These are phyloP conservation scores for Tolypocladium inflatum DNA, from an alignment of 2,329 filamentous ascomycete species.

Conservation along the genomic window DNA sequence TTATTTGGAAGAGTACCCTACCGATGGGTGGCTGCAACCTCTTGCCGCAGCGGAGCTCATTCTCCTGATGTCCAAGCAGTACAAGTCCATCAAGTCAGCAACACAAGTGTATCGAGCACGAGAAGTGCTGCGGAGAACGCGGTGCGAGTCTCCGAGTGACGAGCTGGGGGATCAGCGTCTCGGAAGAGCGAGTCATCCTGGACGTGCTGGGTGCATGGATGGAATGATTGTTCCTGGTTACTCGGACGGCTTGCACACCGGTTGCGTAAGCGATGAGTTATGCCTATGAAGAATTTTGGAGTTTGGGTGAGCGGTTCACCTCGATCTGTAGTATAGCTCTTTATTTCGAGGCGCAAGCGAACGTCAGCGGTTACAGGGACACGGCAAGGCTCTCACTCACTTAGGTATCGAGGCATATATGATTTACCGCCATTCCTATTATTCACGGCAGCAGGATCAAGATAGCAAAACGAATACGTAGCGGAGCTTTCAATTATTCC, in stretches of 20 bases:
- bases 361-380: neutral
- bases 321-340: neutral
- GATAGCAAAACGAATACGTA: neutral
- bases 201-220: neutral
- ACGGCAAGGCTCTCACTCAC: neutral
- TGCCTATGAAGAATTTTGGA: neutral
- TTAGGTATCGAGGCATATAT: too few species aligned
- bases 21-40: neutral
- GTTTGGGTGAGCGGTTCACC: neutral
- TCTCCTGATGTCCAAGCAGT: neutral
- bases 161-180: neutral
- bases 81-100: neutral
- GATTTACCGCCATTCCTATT: neutral
- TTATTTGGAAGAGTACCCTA: neutral
- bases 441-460: neutral
- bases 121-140: neutral
- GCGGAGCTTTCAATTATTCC: neutral
- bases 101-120: neutral
- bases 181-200: neutral
- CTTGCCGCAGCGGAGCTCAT: neutral
- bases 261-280: neutral
- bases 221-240: neutral
- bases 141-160: neutral
- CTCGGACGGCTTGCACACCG: neutral
- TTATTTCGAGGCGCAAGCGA: neutral